phyloP scores from a whole-genome alignment of 2,329 filamentous ascomycete genomes.

The Alternaria sp. region DNA sequence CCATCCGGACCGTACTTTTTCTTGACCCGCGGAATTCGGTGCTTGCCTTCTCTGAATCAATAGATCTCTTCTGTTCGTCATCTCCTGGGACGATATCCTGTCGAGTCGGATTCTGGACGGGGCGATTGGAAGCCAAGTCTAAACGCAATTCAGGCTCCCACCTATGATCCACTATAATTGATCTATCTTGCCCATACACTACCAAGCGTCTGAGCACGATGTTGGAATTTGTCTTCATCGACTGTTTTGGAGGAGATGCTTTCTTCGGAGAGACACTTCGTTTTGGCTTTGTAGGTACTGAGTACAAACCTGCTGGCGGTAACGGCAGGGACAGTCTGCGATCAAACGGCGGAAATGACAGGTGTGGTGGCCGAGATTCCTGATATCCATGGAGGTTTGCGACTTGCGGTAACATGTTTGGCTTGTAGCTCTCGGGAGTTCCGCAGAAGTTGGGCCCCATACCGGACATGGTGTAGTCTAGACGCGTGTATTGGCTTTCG shows the following conservation, averaged over 20 bases:
- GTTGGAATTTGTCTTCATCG: neutral
- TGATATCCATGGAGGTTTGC: neutral
- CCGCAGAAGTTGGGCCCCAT: neutral
- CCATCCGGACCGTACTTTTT: neutral
- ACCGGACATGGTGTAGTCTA: neutral
- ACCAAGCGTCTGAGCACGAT: slow-evolving; percentile 22
- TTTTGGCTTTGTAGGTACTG: slow-evolving; percentile 23
- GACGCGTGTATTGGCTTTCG: neutral
- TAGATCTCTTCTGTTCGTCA: neutral
- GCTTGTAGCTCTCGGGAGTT: neutral
- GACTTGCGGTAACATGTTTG: neutral
- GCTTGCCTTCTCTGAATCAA: neutral
- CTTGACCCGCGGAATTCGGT: neutral
- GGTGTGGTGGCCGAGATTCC: neutral
- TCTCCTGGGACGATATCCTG: neutral
- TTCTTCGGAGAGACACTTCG: slow-evolving; percentile 8
- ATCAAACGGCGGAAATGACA: neutral
- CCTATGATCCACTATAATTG: slow-evolving; percentile 25
- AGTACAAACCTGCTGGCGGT: slow-evolving; percentile 29
- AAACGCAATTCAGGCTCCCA: slow-evolving; percentile 23
- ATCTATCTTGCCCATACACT: slow-evolving; percentile 20
- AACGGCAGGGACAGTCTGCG: slow-evolving; percentile 2
- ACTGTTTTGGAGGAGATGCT: neutral
- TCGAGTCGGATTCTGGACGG: neutral
- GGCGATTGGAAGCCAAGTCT: neutral